Base-by-base conservation (phyloP, 176 grass and related monocot genomes). In the Carex myosuroides region DNA sequence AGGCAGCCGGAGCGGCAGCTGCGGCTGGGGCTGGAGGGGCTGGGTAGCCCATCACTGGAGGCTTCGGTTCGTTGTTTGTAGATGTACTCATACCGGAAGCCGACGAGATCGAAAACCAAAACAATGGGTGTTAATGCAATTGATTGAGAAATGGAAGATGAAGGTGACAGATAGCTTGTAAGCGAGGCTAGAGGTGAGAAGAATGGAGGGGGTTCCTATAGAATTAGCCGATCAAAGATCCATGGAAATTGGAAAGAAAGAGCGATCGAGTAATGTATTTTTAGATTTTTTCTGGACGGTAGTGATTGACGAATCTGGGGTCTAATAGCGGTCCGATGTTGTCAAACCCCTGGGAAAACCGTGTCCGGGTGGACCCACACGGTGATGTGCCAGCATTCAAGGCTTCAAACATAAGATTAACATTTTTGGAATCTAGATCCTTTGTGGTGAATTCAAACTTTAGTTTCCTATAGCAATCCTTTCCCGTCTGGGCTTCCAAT, bases 31-130 rank as follows among this genome's bases (percentile, higher is more conserved):
- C 46, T 4, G 57, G 62, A 66, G 64, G 75, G 4, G 69, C 68
- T 4, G 94, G 94, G 76, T 97, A 97, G 33, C 91, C 91, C 91
- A 91, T 93, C 82, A 90, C 91, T 6, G 85, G 88, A 13, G 74
- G 86, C 54, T 89, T 82, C 17, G 90, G 20, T 52, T 94, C 54
- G 67, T 82, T 84, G 64, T 76, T 80, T 84, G 33, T 30, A 64
- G 79, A 81, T 57, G 61, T 75, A 73, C 81, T 84, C 64, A 63
- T 63, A 41, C 30, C 58, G 22, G 3, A 63, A 82, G 48, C 24
- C 35, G 68, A 83, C 30, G 73, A 77, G 67, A 70, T 16, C 5
- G 30, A 17, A 55, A 57, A 30, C 24, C 52, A 32, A 78, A 78
- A 3, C 73, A 33, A 17, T 14, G 8, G 2, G 52, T 18, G 68